Conservation (phyloP, 2,329 filamentous ascomycete species). For the Penicillium sp. region DNA sequence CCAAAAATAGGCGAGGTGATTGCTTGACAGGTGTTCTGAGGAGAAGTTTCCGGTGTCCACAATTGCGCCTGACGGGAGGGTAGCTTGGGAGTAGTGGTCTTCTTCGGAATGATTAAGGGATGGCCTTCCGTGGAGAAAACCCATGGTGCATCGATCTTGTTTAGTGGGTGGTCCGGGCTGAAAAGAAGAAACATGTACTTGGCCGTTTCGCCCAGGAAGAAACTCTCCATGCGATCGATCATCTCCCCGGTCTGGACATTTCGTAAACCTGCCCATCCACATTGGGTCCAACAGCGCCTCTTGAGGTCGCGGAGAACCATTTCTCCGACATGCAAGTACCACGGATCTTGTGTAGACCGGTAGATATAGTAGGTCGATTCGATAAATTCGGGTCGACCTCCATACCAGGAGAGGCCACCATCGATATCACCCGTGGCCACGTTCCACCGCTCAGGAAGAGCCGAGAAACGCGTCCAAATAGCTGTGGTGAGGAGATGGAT, state of each 20-base stretch:
- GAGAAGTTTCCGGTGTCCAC: conserved; percentile 9
- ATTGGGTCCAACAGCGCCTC: conserved; percentile 83
- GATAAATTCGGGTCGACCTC: conserved; percentile 91
- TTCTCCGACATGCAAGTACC: conserved; percentile 94
- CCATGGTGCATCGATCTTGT: conserved; percentile 81
- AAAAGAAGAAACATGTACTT: conserved; percentile 96
- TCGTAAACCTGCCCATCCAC: conserved; percentile 90
- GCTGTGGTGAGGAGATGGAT: conserved; percentile 90
- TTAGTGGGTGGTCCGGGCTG: conserved; percentile 82
- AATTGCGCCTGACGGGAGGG: conserved; percentile 15
- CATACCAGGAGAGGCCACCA: conserved; percentile 89
- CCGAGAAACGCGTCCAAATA: conserved; percentile 93
- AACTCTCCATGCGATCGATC: conserved; percentile 96
- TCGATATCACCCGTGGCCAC: conserved; percentile 82
- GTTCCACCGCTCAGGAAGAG: conserved; percentile 92
- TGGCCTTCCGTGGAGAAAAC: conserved; percentile 98
- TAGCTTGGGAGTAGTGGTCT: conserved; percentile 22
- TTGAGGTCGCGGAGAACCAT: conserved; percentile 92
- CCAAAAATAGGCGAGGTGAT: conserved; percentile 67
- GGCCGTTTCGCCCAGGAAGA: conserved; percentile 93
- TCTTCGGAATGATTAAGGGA: conserved; percentile 78
- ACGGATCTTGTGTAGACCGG: conserved; percentile 87
- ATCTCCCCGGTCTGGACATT: conserved; percentile 82
- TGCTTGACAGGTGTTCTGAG: conserved; percentile 66
- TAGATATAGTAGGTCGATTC: conserved; percentile 98